Conservation (phyloP, 257 asterid genomes). For the Linderniella brevidens region DNA sequence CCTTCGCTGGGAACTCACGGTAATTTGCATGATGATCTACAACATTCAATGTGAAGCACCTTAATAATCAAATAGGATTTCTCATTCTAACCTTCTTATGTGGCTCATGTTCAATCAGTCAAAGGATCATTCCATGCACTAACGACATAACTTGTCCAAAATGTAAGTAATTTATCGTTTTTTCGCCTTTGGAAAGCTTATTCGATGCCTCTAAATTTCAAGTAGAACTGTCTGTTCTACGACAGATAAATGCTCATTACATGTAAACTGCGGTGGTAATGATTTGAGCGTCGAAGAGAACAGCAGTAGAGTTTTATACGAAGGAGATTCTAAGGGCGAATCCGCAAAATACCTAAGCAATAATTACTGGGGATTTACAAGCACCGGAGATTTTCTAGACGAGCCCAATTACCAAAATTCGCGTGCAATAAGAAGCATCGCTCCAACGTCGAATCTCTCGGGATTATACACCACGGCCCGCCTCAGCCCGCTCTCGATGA, state of each 20-base stretch:
- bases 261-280: constrained; percentile 76
- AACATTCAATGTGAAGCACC: neutral
- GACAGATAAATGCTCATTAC: constrained; percentile 17
- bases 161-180: constrained; percentile 17
- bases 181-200: neutral
- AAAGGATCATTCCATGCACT: constrained; percentile 29
- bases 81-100: neutral
- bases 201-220: neutral
- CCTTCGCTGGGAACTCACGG: constrained; percentile 33
- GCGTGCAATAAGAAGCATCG: constrained; percentile 25
- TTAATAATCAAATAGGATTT: constrained; percentile 3
- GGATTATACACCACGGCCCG: constrained; percentile 64
- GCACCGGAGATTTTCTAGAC: constrained; percentile 89
- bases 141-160: constrained; percentile 28
- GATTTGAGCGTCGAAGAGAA: constrained; percentile 19
- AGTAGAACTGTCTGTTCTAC: neutral
- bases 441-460: constrained; percentile 21
- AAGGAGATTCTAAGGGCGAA: constrained; percentile 67
- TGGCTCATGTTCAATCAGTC: constrained; percentile 20
- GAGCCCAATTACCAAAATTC: constrained; percentile 49
- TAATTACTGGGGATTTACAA: constrained; percentile 78
- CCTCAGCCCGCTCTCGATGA: constrained; percentile 66
- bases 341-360: constrained; percentile 52
- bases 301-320: constrained; percentile 13
- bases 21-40: constrained; percentile 19